Conservation (phyloP, 768 basidiomycete genomes). For the Termitomyces sp. region DNA sequence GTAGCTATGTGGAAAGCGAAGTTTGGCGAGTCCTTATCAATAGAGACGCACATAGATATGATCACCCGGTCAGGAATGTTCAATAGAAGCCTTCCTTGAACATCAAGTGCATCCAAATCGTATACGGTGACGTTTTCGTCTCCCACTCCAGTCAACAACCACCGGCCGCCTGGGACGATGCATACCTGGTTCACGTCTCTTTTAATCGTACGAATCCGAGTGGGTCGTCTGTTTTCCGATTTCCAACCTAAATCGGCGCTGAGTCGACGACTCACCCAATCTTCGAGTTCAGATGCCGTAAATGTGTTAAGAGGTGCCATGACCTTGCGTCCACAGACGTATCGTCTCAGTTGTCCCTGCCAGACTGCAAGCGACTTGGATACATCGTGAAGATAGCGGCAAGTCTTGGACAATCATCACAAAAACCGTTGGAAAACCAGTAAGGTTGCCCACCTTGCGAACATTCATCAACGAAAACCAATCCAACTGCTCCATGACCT, state of each 20-base stretch:
- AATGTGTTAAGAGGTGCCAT: constrained; percentile 4
- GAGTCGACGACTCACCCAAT: constrained; percentile 7
- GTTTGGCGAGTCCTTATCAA: constrained; percentile 1
- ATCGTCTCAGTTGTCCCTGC: constrained; percentile 6
- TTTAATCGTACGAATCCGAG: background rate
- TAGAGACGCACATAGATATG: constrained; percentile 1
- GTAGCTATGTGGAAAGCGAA: constrained; percentile 7
- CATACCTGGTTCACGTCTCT: background rate
- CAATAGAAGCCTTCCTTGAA: constrained; percentile 1
- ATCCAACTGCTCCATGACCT: constrained; percentile 6
- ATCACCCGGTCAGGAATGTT: background rate
- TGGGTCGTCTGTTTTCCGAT: constrained; percentile 1
- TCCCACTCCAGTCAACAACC: constrained; percentile 3
- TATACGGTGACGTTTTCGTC: background rate
- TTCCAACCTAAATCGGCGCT: constrained; percentile 10
- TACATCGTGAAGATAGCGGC: background rate
- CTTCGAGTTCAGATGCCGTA: constrained; percentile 3
- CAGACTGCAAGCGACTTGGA: constrained; percentile 5
- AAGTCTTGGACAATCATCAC: constrained; percentile 2
- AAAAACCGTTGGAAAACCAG: background rate
- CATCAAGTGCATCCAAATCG: constrained; percentile 4
- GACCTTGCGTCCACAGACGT: background rate
- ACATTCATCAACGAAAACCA: constrained; percentile 9
- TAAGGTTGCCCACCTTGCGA: constrained; percentile 2
- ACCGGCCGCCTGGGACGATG: constrained; percentile 7